Conservation (phyloP, 371 early-diverging fungal species). For the Apophysomyces sp. region DNA sequence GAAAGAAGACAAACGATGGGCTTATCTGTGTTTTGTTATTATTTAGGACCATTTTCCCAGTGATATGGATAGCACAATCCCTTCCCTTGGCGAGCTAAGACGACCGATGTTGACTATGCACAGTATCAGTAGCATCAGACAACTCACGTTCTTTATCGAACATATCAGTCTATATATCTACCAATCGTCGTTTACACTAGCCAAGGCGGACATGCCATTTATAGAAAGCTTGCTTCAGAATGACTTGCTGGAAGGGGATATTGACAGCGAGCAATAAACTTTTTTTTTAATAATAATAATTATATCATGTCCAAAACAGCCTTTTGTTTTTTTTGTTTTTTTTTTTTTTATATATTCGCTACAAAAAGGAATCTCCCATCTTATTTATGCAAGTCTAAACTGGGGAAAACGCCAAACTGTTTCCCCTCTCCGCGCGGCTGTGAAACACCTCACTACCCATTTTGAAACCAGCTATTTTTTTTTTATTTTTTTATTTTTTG, state of each 20-base stretch:
- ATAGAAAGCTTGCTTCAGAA: conserved; percentile 74
- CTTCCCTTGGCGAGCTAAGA: conserved; percentile 48
- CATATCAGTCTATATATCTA: conserved; percentile 73
- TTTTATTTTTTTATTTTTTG: neutral
- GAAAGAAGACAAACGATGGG: too few relatives aligned
- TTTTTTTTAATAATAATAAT: too few relatives aligned
- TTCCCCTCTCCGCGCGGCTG: too few relatives aligned
- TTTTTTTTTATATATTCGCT: too few relatives aligned
- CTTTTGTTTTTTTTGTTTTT: too few relatives aligned
- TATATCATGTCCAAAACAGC: too few relatives aligned
- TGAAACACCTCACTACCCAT: too few relatives aligned
- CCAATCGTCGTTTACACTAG: conserved; percentile 66
- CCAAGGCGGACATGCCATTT: conserved; percentile 72
- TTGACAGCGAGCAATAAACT: conserved; percentile 16
- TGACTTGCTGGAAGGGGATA: conserved; percentile 68
- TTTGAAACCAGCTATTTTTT: too few relatives aligned
- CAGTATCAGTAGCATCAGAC: conserved; percentile 62
- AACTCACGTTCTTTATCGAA: conserved; percentile 76
- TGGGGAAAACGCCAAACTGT: too few relatives aligned
- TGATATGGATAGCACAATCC: conserved; percentile 16
- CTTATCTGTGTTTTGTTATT: neutral
- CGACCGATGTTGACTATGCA: conserved; percentile 76
- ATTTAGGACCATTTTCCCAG: conserved; percentile 14
- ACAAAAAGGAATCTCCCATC: too few relatives aligned
- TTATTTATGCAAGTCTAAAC: too few relatives aligned